phyloP scores from a whole-genome alignment of 2,329 filamentous ascomycete species.

The Hypoxylon sp. region DNA sequence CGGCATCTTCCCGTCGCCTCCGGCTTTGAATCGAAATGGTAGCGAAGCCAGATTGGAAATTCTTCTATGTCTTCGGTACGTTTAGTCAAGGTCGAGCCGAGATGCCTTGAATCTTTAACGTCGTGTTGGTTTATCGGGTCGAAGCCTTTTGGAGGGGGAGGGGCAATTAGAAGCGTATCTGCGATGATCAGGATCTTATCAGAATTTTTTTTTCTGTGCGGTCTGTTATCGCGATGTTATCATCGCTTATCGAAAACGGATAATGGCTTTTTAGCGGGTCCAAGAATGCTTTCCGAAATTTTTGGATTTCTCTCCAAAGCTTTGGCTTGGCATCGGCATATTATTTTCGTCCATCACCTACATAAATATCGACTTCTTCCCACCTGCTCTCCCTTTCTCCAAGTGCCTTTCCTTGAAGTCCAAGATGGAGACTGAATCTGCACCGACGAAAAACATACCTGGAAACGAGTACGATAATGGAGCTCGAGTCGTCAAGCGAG shows the following conservation, averaged over 20 bases:
- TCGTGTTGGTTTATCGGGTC: slow-evolving; percentile 6
- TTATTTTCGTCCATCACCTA: not conserved
- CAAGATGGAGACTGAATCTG: slow-evolving; percentile 41
- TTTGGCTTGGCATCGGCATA: slow-evolving; percentile 26
- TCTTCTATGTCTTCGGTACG: not conserved
- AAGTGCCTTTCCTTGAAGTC: not conserved
- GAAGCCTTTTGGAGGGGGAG: slow-evolving; percentile 33
- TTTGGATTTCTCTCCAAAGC: slow-evolving; percentile 22
- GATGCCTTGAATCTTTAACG: slow-evolving; percentile 1
- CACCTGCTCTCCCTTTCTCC: not conserved
- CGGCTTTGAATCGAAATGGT: slow-evolving; percentile 89
- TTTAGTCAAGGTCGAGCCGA: not conserved
- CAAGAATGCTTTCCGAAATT: slow-evolving; percentile 21
- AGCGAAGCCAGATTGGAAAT: slow-evolving; percentile 68
- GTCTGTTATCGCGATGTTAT: slow-evolving; percentile 24
- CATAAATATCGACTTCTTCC: not conserved
- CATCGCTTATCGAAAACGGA: slow-evolving; percentile 21
- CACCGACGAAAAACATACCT: slow-evolving; percentile 46
- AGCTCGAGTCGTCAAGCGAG: slow-evolving; percentile 57
- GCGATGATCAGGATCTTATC: slow-evolving; percentile 23
- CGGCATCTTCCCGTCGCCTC: slow-evolving; percentile 77
- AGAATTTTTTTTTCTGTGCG: slow-evolving; percentile 30
- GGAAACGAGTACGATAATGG: slow-evolving; percentile 58
- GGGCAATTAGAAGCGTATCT: slow-evolving; percentile 22
- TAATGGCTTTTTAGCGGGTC: slow-evolving; percentile 32